These are phyloP conservation scores for Geotrichum macrosporum DNA, from an alignment of 1,139 yeast genomes.

Conservation along the genomic window DNA sequence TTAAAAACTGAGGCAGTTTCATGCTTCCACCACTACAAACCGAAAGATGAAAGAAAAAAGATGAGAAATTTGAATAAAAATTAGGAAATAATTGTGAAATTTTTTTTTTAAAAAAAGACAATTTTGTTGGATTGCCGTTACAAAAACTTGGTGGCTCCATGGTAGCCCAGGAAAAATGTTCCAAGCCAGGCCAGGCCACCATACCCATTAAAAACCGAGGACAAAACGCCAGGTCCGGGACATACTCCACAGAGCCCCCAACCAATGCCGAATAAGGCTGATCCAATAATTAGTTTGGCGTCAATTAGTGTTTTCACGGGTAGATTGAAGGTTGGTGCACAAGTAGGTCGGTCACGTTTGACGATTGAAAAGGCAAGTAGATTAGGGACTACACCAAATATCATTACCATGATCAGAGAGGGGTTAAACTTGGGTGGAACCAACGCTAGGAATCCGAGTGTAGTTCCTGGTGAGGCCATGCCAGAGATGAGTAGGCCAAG, in stretches of 20 bases:
- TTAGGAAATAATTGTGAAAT: background rate
- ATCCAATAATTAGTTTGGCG: conserved; percentile 39
- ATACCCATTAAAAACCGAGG: conserved; percentile 26
- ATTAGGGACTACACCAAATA: conserved; percentile 45
- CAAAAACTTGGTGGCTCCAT: conserved; percentile 8
- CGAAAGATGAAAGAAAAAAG: background rate
- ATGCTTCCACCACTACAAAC: background rate
- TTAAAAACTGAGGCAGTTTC: background rate
- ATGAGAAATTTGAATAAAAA: background rate
- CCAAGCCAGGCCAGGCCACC: conserved; percentile 29
- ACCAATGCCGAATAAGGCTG: conserved; percentile 44
- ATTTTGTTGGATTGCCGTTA: background rate
- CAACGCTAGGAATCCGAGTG: conserved; percentile 45
- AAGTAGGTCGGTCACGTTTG: conserved; percentile 26
- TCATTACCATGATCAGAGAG: conserved; percentile 42
- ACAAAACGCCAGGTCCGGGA: conserved; percentile 46
- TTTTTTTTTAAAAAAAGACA: background rate
- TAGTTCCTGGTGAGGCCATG: conserved; percentile 44
- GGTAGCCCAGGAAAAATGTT: conserved; percentile 23
- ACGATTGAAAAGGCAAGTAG: conserved; percentile 23
- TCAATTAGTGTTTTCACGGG: conserved; percentile 31
- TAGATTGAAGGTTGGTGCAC: conserved; percentile 5
- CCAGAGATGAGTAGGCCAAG: conserved; percentile 46
- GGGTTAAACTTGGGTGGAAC: conserved; percentile 43
- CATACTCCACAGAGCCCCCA: conserved; percentile 49